Percentiles rank a stretch among this genome's conserved stretches.
These are phyloP conservation scores for Hansenula anomala DNA, from an alignment of 1,139 yeast species.

Conservation along the genomic window DNA sequence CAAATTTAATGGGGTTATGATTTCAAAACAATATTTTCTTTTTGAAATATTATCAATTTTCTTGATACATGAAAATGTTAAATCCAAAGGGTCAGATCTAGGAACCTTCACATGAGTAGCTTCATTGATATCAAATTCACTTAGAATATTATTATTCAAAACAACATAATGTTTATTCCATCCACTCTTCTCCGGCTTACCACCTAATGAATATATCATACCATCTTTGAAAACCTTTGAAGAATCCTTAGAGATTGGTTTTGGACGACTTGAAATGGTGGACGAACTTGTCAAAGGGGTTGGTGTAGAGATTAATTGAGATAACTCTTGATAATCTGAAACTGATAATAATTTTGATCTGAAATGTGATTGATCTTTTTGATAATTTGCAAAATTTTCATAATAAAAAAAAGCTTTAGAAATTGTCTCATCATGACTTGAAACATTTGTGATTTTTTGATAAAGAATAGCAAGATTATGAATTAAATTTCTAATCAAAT, in stretches of 20 bases:
- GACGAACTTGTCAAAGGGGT: conserved; percentile 1
- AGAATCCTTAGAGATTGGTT: conserved; percentile 1
- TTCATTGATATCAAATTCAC: conserved; percentile 38
- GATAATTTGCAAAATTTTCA: conserved; percentile 10
- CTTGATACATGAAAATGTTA: conserved; percentile 68
- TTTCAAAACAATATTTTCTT: conserved; percentile 63
- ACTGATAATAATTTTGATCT: conserved; percentile 2
- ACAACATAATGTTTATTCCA: neutral
- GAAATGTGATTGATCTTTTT: conserved; percentile 5
- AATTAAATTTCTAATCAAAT: conserved; percentile 13
- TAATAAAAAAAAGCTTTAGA: conserved; percentile 9
- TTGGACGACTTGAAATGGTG: conserved; percentile 2
- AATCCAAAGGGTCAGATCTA: conserved; percentile 52
- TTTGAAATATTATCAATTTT: conserved; percentile 35
- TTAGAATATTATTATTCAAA: neutral
- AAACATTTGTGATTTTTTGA: conserved; percentile 1
- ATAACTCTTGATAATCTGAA: conserved; percentile 2
- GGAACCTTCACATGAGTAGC: neutral
- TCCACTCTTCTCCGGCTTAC: neutral
- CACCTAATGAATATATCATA: neutral
- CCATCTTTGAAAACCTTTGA: neutral
- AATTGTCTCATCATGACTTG: neutral
- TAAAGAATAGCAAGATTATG: conserved; percentile 8
- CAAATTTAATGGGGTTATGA: conserved; percentile 64
- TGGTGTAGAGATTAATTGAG: neutral